Conservation (phyloP, 208 protist genomes). For the Leishmania tropica region DNA sequence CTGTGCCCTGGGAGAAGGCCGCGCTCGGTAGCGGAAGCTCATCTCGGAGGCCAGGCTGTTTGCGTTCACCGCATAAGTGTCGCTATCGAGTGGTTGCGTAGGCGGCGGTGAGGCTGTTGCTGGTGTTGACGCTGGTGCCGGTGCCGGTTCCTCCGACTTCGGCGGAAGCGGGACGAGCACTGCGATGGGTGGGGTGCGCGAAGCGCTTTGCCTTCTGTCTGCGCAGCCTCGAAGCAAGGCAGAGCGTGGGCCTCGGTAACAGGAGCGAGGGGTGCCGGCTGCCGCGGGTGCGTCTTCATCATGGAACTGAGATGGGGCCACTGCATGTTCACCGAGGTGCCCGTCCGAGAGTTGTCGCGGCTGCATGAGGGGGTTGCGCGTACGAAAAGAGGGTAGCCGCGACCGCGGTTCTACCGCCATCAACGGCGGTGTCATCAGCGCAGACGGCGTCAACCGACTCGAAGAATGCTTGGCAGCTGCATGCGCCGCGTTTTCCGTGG, state of each 20-base stretch:
- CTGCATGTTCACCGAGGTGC: background rate
- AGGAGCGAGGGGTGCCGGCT: background rate
- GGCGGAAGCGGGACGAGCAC: conserved; percentile 2
- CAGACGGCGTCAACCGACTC: background rate
- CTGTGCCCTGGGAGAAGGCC: background rate
- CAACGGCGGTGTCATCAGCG: background rate
- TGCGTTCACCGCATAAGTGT: background rate
- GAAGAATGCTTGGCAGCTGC: background rate
- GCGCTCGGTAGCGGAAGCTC: background rate
- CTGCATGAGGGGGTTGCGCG: background rate
- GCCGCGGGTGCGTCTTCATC: background rate
- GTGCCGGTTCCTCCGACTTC: too few relatives aligned
- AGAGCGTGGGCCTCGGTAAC: background rate
- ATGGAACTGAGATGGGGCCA: background rate
- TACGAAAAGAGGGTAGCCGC: background rate
- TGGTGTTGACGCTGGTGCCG: too few relatives aligned
- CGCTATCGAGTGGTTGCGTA: background rate
- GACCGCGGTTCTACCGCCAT: background rate
- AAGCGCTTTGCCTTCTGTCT: background rate
- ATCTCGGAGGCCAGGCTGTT: background rate
- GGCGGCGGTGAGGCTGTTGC: background rate
- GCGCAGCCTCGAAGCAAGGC: background rate
- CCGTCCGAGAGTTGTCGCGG: background rate
- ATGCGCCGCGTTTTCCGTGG: background rate
- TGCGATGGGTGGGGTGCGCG: conserved; percentile 4